Evolutionary conservation across 305 asterid genomes (phyloP).

Genomic region (Lippia alba): DNA sequence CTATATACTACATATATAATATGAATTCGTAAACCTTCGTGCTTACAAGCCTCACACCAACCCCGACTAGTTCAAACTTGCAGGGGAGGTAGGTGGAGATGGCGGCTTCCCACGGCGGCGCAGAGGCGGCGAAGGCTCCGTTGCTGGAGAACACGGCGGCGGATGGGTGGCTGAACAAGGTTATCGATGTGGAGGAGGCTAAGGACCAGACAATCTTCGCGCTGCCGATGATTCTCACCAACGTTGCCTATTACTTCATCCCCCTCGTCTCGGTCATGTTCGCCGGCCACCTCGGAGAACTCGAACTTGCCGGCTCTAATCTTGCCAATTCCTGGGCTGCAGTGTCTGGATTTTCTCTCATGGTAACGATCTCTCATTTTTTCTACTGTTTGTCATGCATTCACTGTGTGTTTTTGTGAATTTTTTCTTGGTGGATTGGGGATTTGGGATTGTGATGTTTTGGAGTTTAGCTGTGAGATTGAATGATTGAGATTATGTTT

Average conservation of each 20-base stretch:
- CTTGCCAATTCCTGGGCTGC: conserved; percentile 89
- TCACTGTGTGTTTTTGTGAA: not conserved
- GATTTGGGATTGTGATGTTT: not conserved
- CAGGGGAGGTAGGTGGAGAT: conserved; percentile 22
- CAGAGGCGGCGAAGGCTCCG: conserved; percentile 33
- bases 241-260: conserved; percentile 58
- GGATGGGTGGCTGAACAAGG: conserved; percentile 45
- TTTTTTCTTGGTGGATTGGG: not conserved
- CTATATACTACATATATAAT: not conserved
- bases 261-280: conserved; percentile 82
- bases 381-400: not conserved
- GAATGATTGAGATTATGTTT: too few relatives aligned
- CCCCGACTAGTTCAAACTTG: not conserved
- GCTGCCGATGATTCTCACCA: conserved; percentile 70
- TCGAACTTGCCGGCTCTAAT: conserved; percentile 67
- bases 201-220: conserved; percentile 61
- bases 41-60: too few relatives aligned
- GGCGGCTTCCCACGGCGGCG: conserved; percentile 35
- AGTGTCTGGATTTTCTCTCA: conserved; percentile 66
- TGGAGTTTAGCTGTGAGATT: too few relatives aligned
- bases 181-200: conserved; percentile 65
- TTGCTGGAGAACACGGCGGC: conserved; percentile 33
- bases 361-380: conserved; percentile 42
- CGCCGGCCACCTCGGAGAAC: conserved; percentile 84
- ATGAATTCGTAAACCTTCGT: not conserved